Evolutionary conservation across 2,329 filamentous ascomycete genomes (phyloP).

Genomic region (Neofusicoccum ribis): DNA sequence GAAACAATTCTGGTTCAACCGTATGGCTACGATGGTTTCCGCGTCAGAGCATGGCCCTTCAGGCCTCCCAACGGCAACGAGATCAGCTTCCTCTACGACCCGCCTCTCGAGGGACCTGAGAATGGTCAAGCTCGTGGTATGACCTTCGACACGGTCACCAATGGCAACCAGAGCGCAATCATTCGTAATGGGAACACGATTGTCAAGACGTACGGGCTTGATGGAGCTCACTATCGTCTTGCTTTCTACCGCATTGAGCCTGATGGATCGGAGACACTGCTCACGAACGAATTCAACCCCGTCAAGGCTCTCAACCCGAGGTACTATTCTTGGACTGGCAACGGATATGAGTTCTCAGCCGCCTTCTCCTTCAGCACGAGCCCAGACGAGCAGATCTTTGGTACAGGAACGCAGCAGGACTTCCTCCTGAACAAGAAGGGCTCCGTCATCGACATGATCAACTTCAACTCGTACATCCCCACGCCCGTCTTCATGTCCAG

Average conservation of each 20-base stretch:
- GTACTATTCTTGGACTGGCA: conserved; percentile 38
- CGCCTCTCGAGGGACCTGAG: conserved; percentile 41
- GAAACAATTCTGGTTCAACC: conserved; percentile 42
- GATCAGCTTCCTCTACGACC: conserved; percentile 42
- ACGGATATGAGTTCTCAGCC: conserved; percentile 37
- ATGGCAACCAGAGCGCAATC: conserved; percentile 31
- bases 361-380: conserved; percentile 40
- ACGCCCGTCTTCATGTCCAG: conserved; percentile 33
- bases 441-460: conserved; percentile 31
- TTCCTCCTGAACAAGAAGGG: conserved; percentile 36
- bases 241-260: conserved; percentile 38
- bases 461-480: conserved; percentile 35
- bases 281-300: conserved; percentile 38
- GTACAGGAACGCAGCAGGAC: conserved; percentile 34
- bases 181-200: conserved; percentile 41
- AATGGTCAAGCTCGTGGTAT: conserved; percentile 34
- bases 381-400: conserved; percentile 35
- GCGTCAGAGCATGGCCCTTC: conserved; percentile 42
- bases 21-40: conserved; percentile 43
- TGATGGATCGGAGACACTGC: conserved; percentile 36
- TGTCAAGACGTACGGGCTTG: conserved; percentile 36
- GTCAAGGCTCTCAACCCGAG: conserved; percentile 38
- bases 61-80: conserved; percentile 38
- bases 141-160: conserved; percentile 34
- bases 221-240: conserved; percentile 35